Evolutionary conservation across 495 filamentous ascomycete species (phyloP).

Genomic region (Daldinia grandis): DNA sequence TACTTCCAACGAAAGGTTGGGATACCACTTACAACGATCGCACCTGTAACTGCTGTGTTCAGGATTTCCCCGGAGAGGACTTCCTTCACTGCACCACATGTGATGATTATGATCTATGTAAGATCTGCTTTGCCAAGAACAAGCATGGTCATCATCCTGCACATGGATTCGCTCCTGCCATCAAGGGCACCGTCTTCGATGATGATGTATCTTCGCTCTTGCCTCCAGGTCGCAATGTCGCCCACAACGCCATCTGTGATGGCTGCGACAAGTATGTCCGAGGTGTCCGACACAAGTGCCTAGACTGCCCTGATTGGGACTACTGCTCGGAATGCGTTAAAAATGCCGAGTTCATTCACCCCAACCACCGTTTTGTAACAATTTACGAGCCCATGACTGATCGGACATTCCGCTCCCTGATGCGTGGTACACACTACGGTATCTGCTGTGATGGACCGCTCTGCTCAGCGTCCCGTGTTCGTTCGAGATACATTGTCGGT

Average conservation of each 20-base stretch:
- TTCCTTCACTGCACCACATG: conserved; percentile 88
- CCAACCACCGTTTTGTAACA: conserved; percentile 88
- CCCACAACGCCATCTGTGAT: conserved; percentile 92
- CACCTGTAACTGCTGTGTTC: conserved; percentile 92
- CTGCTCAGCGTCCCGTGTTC: conserved; percentile 67
- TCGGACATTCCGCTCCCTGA: conserved; percentile 40
- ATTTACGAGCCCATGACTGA: conserved; percentile 82
- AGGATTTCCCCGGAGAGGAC: conserved; percentile 74
- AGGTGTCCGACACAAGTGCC: conserved; percentile 95
- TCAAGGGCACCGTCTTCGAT: conserved; percentile 64
- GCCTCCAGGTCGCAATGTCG: conserved; percentile 79
- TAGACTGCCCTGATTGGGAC: conserved; percentile 97
- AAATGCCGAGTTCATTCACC: conserved; percentile 72
- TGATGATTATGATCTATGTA: conserved; percentile 92
- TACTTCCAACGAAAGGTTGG: conserved; percentile 18
- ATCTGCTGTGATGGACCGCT: conserved; percentile 97
- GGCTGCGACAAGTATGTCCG: conserved; percentile 90
- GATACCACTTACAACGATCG: conserved; percentile 58
- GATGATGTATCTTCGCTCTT: conserved; percentile 68
- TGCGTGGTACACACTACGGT: conserved; percentile 72
- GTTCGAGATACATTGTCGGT: conserved; percentile 76
- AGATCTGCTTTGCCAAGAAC: conserved; percentile 74
- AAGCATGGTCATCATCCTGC: conserved; percentile 93
- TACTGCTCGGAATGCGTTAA: conserved; percentile 84
- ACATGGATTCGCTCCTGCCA: conserved; percentile 77